phyloP scores from a whole-genome alignment of 1,284 basidiomycete genomes.

The Ceratobasidium sp. region DNA sequence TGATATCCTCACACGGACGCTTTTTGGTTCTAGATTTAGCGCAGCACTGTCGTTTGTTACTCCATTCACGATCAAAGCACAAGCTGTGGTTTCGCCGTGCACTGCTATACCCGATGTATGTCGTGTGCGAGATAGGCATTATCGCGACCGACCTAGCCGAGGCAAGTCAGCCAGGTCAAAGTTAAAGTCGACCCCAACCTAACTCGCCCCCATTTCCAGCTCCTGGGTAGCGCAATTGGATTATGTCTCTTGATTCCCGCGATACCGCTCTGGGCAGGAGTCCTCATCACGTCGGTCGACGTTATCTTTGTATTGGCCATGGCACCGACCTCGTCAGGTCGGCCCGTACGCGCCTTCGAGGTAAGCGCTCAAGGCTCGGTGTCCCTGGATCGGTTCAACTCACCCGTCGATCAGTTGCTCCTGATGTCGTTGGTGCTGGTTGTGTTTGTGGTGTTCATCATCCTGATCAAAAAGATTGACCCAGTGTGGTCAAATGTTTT shows the following conservation, averaged over 20 bases:
- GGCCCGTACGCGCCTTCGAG: constrained; percentile 79
- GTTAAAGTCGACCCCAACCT: constrained; percentile 8
- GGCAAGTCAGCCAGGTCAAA: constrained; percentile 25
- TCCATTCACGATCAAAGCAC: constrained; percentile 45
- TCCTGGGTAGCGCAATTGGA: constrained; percentile 83
- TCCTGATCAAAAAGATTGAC: constrained; percentile 73
- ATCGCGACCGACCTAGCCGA: constrained; percentile 80
- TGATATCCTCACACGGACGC: constrained; percentile 53
- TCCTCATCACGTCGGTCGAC: constrained; percentile 85
- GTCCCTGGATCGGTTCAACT: constrained; percentile 65
- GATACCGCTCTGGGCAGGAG: constrained; percentile 82
- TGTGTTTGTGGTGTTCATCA: constrained; percentile 83
- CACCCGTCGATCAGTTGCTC: constrained; percentile 55
- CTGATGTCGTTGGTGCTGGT: constrained; percentile 66
- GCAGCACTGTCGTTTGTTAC: constrained; percentile 50
- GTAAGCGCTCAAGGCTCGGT: constrained; percentile 49
- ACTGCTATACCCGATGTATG: constrained; percentile 47
- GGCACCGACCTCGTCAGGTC: constrained; percentile 53
- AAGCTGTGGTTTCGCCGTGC: constrained; percentile 41
- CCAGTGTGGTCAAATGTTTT: constrained; percentile 85
- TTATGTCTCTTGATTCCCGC: constrained; percentile 84
- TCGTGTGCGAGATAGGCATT: constrained; percentile 78
- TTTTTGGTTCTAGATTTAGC: constrained; percentile 54
- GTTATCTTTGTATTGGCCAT: constrained; percentile 80
- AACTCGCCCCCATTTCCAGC: constrained; percentile 53